phyloP scores from a whole-genome alignment of 2,329 filamentous ascomycete genomes.

The Berkeleyomyces rouxiae region DNA sequence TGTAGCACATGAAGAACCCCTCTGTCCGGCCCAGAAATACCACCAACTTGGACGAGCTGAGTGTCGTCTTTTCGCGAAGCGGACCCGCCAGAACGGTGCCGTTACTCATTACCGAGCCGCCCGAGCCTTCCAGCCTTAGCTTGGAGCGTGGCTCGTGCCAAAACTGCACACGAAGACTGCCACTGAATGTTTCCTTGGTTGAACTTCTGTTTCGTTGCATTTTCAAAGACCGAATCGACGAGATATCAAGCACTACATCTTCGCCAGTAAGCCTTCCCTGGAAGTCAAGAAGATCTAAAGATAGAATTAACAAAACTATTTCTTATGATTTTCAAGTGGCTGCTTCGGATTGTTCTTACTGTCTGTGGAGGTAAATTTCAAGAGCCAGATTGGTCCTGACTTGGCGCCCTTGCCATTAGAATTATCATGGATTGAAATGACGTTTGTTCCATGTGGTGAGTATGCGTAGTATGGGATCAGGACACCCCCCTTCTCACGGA shows the following conservation, averaged over 20 bases:
- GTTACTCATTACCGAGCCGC: neutral
- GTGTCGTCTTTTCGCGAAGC: neutral
- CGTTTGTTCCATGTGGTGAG: neutral
- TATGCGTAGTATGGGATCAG: conserved; percentile 7
- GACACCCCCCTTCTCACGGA: neutral
- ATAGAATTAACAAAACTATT: neutral
- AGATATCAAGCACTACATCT: conserved; percentile 2
- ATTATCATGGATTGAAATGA: conserved; percentile 1
- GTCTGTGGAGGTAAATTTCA: neutral
- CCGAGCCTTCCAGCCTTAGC: neutral
- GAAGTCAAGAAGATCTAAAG: conserved; percentile 1
- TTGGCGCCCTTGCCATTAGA: neutral
- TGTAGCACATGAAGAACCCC: conserved; percentile 1
- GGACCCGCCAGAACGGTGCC: neutral
- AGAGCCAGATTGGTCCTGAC: neutral
- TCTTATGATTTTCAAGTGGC: neutral
- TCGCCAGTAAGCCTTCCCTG: conserved; percentile 5
- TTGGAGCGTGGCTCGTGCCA: neutral
- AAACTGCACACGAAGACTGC: conserved; percentile 4
- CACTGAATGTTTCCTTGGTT: neutral
- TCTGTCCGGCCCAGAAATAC: neutral
- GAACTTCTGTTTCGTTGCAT: neutral
- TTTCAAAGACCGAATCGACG: conserved; percentile 3
- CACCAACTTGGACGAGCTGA: conserved; percentile 1
- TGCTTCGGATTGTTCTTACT: neutral